A percentile compares a stretch with the other conserved stretches of the same genome.
Conservation (phyloP, 106 monocot genomes). For the Dioscorea alata region DNA sequence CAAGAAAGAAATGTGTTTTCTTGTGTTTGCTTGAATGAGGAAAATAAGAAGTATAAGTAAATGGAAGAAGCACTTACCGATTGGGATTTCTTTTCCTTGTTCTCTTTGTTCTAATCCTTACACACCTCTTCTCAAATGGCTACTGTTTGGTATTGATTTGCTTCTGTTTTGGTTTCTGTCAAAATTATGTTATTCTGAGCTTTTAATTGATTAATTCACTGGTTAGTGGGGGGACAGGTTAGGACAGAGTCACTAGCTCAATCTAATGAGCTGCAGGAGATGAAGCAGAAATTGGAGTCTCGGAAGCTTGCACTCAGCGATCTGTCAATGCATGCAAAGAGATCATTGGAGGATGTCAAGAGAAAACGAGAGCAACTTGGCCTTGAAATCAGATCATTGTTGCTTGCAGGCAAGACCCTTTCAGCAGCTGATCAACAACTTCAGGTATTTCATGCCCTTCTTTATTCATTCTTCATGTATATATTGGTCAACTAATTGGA, state of each 20-base stretch:
- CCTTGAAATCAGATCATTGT: conserved; percentile 37
- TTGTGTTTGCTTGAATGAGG: background rate
- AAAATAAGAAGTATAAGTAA: no score
- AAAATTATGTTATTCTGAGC: background rate
- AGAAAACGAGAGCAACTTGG: conserved; percentile 56
- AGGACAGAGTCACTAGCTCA: conserved; percentile 44
- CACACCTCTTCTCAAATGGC: no score
- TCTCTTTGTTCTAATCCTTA: no score
- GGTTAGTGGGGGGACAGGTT: conserved; percentile 34
- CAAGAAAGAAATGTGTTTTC: no score
- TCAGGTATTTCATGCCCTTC: conserved; percentile 37
- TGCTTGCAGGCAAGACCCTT: conserved; percentile 63
- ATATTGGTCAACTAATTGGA: no score
- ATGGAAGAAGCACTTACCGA: no score
- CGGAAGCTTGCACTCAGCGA: conserved; percentile 40
- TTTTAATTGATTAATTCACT: conserved; percentile 22
- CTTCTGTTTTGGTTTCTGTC: background rate
- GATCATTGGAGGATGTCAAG: conserved; percentile 34
- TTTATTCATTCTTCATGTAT: no score
- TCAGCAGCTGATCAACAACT: conserved; percentile 47
- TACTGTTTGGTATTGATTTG: background rate
- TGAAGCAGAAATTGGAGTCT: conserved; percentile 56
- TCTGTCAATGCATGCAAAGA: conserved; percentile 40
- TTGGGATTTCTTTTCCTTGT: no score
- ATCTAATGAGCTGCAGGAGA: conserved; percentile 70